A percentile compares a stretch with the other conserved stretches of the same genome.
These are phyloP conservation scores for Williopsis jadinii DNA, from an alignment of 1,139 yeast species.

Conservation along the genomic window DNA sequence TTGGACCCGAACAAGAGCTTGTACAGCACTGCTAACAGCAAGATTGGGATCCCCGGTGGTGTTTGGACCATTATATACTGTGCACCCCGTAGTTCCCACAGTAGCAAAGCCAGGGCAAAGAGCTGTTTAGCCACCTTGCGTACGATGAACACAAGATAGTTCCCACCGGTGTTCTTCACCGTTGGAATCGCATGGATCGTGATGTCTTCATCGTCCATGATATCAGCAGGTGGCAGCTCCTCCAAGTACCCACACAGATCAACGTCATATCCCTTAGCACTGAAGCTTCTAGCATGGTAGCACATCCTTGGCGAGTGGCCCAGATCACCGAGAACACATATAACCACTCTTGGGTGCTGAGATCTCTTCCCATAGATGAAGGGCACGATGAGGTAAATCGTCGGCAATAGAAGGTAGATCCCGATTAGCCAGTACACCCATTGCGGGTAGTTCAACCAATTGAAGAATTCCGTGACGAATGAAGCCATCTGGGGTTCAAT, in stretches of 20 bases:
- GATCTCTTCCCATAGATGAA: slow-evolving; percentile 26
- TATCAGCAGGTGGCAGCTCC: slow-evolving; percentile 42
- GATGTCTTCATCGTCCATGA: slow-evolving; percentile 44
- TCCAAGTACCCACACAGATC: slow-evolving; percentile 82
- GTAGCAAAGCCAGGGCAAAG: slow-evolving; percentile 34
- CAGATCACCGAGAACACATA: slow-evolving; percentile 85
- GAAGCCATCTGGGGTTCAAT: too few relatives aligned
- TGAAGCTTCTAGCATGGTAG: slow-evolving; percentile 79
- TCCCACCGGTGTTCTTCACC: slow-evolving; percentile 33
- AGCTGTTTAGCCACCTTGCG: slow-evolving; percentile 57
- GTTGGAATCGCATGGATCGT: slow-evolving; percentile 44
- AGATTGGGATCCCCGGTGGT: slow-evolving; percentile 87
- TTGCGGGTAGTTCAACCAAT: slow-evolving; percentile 19
- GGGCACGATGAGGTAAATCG: slow-evolving; percentile 28
- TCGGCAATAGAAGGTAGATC: slow-evolving; percentile 31
- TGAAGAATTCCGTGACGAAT: slow-evolving; percentile 1
- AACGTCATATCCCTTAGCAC: slow-evolving; percentile 63
- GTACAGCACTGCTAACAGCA: slow-evolving; percentile 55
- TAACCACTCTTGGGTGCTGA: slow-evolving; percentile 48
- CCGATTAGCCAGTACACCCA: slow-evolving; percentile 27
- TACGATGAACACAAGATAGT: slow-evolving; percentile 53
- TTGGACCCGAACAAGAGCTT: slow-evolving; percentile 48
- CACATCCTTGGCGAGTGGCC: slow-evolving; percentile 96
- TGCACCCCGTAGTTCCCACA: slow-evolving; percentile 53
- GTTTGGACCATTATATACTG: slow-evolving; percentile 77